Percentiles rank a stretch among this genome's conserved stretches.
These are phyloP conservation scores for Lachnellula hyalina DNA, from an alignment of 2,329 filamentous ascomycete species.

Conservation along the genomic window DNA sequence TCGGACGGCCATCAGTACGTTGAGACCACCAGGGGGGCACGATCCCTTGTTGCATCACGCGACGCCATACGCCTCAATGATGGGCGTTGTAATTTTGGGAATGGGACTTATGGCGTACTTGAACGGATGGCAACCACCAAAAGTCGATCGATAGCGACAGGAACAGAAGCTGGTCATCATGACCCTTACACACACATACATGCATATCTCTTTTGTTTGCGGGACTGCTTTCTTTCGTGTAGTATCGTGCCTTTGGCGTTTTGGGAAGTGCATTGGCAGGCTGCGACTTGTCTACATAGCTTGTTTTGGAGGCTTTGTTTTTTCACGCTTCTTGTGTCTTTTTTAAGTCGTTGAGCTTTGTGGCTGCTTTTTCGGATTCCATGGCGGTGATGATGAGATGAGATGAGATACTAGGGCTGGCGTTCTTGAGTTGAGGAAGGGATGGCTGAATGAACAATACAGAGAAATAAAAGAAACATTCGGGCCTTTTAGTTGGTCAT, in stretches of 20 bases:
- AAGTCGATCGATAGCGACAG: constrained; percentile 26
- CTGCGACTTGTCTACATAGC: constrained; percentile 2
- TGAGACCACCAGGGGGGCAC: constrained; percentile 38
- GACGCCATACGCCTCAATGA: constrained; percentile 74
- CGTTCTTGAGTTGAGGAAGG: background rate
- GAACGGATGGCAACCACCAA: constrained; percentile 65
- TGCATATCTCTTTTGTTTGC: background rate
- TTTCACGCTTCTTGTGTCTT: background rate
- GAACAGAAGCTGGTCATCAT: background rate
- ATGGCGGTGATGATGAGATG: constrained; percentile 13
- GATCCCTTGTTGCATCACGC: constrained; percentile 48
- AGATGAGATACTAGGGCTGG: constrained; percentile 4
- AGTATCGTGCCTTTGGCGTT: background rate
- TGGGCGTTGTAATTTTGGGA: constrained; percentile 75
- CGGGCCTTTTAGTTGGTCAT: background rate
- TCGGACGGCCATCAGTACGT: constrained; percentile 26
- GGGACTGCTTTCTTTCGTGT: background rate
- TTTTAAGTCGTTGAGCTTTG: background rate
- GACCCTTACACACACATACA: background rate
- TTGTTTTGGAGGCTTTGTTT: constrained; percentile 6
- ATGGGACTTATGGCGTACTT: constrained; percentile 83
- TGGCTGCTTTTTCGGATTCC: background rate
- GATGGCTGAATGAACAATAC: background rate
- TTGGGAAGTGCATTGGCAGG: constrained; percentile 17
- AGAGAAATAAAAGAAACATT: background rate